Base-by-base conservation (phyloP, 176 grass and related monocot species). In the Bolboschoenus planiculmis region DNA sequence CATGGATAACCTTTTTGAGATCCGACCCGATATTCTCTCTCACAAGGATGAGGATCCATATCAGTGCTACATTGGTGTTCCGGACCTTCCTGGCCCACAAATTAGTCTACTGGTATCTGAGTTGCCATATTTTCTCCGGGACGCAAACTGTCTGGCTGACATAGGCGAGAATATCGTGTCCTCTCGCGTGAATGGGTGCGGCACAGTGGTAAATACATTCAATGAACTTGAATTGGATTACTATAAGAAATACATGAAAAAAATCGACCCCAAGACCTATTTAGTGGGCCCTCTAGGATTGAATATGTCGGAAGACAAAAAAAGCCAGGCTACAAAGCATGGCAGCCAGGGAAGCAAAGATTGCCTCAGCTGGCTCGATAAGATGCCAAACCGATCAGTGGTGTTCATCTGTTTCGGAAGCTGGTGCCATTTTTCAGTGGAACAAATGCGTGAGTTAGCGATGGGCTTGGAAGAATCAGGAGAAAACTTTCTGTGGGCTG, bases 321-420 rank as follows among this genome's bases (percentile, higher is more conserved):
- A n/a, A n/a, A n/a, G 20, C 29, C 1, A 26, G 23, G 26, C 20
- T 50, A 55, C 4, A 43, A 29, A 0, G 0, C 30, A 1, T 0
- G 11, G 13, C 0, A 5, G 42, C 13, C 27, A n/a, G 0, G 48
- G 70, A 5, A 7, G 6, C n/a, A 29, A 0, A 9, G 26, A 14
- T 0, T 88, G 84, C 56, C 58, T 91, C 42, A 0, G 2, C 0
- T 91, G 90, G 90, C 50, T 91, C 0, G 81, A 35, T 62, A 7
- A 53, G 0, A 84, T 10, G 48, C 70, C 68, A 0, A 82, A 5
- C 8, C 18, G 27, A 0, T 91, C 87, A 0, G 90, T 89, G 43
- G 54, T 89, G 54, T 91, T 57, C 56, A 1, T 88, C 4, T 89
- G 87, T 76, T 87, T 92, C 39, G 90, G 87, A 15, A 85, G 81